Evolutionary conservation across 306 rosid genomes (phyloP).

Genomic region (Sicyos baderoa): DNA sequence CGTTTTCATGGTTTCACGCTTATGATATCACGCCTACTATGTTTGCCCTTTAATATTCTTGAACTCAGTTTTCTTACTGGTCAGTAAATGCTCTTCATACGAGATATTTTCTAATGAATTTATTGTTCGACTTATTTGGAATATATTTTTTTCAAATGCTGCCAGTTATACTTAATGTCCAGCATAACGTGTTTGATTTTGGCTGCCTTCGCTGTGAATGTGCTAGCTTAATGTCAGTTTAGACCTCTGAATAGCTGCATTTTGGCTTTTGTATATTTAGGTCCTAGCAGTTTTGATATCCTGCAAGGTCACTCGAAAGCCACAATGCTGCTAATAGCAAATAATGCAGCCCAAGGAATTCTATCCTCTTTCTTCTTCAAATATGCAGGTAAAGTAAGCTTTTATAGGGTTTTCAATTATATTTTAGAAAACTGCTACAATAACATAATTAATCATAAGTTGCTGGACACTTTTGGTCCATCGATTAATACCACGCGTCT

Average conservation of each 20-base stretch:
- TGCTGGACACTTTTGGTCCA: slow-evolving; percentile 1
- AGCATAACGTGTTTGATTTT: background rate
- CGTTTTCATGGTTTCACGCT: background rate
- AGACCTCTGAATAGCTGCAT: slow-evolving; percentile 4
- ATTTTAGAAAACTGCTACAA: background rate
- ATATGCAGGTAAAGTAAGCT: slow-evolving; percentile 69
- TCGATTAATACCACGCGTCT: background rate
- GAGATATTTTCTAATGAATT: background rate
- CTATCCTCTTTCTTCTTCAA: slow-evolving; percentile 95
- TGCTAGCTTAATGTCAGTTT: background rate
- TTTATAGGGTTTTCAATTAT: background rate
- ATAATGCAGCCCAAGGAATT: slow-evolving; percentile 98
- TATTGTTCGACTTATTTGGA: background rate
- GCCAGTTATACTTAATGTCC: background rate
- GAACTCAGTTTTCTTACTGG: background rate
- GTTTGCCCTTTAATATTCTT: background rate
- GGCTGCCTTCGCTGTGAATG: background rate
- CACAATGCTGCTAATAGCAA: slow-evolving; percentile 79
- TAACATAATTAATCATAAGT: background rate
- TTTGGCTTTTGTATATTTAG: slow-evolving; percentile 39
- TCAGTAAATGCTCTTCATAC: background rate
- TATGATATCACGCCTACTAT: background rate
- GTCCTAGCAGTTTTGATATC: slow-evolving; percentile 84
- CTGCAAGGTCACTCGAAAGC: slow-evolving; percentile 96
- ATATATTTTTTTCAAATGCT: background rate